Evolutionary conservation across 228 moss, liverwort and hornwort species (phyloP).

Genomic region (Sphagnum fallax): DNA sequence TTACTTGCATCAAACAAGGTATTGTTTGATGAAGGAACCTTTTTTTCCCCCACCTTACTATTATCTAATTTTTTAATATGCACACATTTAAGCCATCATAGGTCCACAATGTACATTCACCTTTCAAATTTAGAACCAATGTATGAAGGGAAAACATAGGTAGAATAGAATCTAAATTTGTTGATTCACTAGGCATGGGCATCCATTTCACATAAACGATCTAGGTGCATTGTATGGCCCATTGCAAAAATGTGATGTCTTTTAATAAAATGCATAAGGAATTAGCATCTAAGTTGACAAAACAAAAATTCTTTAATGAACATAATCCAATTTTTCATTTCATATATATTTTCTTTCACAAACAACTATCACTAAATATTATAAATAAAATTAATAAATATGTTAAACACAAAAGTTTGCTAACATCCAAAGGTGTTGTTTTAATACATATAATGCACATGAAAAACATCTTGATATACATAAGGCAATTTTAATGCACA

Average conservation of each 20-base stretch:
- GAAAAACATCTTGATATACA: slow-evolving; percentile 79
- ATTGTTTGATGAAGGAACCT: too few species aligned
- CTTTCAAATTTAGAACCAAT: too few species aligned
- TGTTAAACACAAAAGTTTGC: neutral
- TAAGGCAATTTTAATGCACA: slow-evolving; percentile 93
- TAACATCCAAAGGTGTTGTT: neutral
- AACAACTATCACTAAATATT: too few species aligned
- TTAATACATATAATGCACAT: neutral
- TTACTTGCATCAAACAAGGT: too few species aligned
- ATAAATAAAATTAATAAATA: neutral
- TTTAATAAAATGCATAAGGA: slow-evolving; percentile 70
- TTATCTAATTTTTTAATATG: too few species aligned
- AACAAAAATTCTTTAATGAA: neutral
- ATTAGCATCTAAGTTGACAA: too few species aligned
- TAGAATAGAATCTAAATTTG: too few species aligned
- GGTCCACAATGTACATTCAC: too few species aligned
- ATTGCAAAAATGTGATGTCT: slow-evolving; percentile 66
- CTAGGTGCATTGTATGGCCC: slow-evolving; percentile 94
- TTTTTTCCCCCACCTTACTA: too few species aligned
- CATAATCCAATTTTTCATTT: neutral
- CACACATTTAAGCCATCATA: too few species aligned
- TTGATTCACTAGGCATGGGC: slow-evolving; percentile 63
- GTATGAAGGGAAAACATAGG: too few species aligned
- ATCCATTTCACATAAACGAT: slow-evolving; percentile 85
- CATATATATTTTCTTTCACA: neutral